Evolutionary conservation across 208 protist genomes (phyloP), one percentile per base, ranked within the genome.

Genomic region (Leishmania amazonensis): DNA sequence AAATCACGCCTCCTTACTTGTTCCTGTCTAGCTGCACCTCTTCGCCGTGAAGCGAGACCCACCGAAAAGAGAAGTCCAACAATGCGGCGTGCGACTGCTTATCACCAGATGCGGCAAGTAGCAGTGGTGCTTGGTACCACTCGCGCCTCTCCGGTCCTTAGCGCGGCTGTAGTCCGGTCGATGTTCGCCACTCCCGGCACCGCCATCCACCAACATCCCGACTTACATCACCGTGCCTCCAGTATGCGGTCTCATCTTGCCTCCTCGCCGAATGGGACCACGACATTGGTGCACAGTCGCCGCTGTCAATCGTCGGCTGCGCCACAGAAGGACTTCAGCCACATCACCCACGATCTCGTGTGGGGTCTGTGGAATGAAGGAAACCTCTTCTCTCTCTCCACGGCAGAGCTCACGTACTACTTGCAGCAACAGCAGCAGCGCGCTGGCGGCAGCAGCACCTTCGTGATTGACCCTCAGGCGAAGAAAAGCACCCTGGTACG

Each of bases 301-400:
- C 79, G 80, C 74, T 68, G 72, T 35, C 79, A 85, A 68, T 85
- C 82, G 49, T 67, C 82, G 2, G 35, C 72, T 31, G 2, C 72
- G 19, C 13, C 78, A 17, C 72, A 79, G 53, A 79, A 82, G 53
- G 78, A 65, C 72, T 87, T 87, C 53, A 84, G 57, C 62, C 94
- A 97, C 85, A 92, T 98, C 81, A 96, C 91, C 7, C 89, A 89
- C 57, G 92, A 92, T 70, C 90, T 94, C 24, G 91, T 98, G 38
- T 98, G 95, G 95, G 91, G 92, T 4, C 85, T 98, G 71, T 98
- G 95, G 95, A 98, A 98, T 79, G 95, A 98, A 76, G 95, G 95
- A 60, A 98, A 98, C 85, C 89, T 98, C 81, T 98, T 97, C 81
- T 98, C 94, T 38, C 91, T 98, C 70, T 96, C 95, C 21, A 85